A percentile compares a stretch with the other conserved stretches of the same genome.
Evolutionary conservation across 1,139 yeast genomes (phyloP).

Genomic region (Lodderomyces oxycetoniae): DNA sequence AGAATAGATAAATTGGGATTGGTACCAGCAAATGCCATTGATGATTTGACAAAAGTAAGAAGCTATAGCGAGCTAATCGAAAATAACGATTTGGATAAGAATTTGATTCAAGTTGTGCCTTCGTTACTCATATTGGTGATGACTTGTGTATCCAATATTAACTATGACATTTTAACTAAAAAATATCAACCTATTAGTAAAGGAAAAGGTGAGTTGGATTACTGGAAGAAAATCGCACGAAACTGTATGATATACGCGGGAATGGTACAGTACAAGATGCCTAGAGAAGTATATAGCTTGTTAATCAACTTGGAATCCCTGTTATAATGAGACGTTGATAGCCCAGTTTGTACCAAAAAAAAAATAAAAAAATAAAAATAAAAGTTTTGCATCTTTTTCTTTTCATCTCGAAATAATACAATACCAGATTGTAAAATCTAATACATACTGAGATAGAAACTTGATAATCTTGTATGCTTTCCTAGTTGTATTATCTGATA

Average conservation of each 20-base stretch:
- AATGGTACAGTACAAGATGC: slow-evolving; percentile 92
- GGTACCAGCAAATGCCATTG: slow-evolving; percentile 53
- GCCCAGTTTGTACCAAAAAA: slow-evolving; percentile 5
- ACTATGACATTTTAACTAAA: slow-evolving; percentile 44
- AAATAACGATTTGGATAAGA: slow-evolving; percentile 54
- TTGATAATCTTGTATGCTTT: no score
- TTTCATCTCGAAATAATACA: no score
- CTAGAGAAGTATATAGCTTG: slow-evolving; percentile 78
- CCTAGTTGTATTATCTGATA: no score
- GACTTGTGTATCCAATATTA: slow-evolving; percentile 67
- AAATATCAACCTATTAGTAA: slow-evolving; percentile 48
- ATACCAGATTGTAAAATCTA: no score
- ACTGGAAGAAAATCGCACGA: slow-evolving; percentile 62
- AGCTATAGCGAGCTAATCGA: slow-evolving; percentile 40
- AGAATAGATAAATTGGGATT: slow-evolving; percentile 57
- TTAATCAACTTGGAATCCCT: slow-evolving; percentile 66
- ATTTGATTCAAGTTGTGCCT: slow-evolving; percentile 76
- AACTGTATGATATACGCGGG: slow-evolving; percentile 95
- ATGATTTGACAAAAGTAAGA: slow-evolving; percentile 35
- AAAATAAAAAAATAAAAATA: slow-evolving; percentile 3
- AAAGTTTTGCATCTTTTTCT: no score
- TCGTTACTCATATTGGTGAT: slow-evolving; percentile 73
- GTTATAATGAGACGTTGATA: slow-evolving; percentile 15
- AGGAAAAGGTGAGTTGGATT: slow-evolving; percentile 49
- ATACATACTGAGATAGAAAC: no score